Base-by-base conservation (phyloP, 768 basidiomycete genomes). In the Amanita thiersii region DNA sequence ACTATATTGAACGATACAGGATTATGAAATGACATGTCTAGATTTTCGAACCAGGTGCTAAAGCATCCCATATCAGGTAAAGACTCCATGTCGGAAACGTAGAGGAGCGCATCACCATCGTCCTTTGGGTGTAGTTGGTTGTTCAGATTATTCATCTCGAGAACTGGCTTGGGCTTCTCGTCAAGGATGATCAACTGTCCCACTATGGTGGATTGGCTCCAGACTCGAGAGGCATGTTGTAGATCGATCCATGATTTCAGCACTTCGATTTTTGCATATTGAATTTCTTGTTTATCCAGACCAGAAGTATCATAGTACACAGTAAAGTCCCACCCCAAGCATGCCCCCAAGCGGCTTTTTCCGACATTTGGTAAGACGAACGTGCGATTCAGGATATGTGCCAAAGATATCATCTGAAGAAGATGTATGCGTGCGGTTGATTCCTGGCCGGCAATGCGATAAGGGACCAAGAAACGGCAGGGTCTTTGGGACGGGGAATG, bases 281-380 rank as follows among this genome's bases (percentile, higher is more conserved):
- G 24, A 29, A 43, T 28, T 8, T 28, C 40, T 10, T 24, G 34
- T 15, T 43, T 14, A 17, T 23, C 33, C 18, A 58, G 37, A 7
- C 52, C 51, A 1, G 48, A 57, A 31, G 55, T 42, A 45, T 70
- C 65, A 47, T 79, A 81, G 57, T 79, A 81, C 5, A 59, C 59
- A 2, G 56, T 58, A 47, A 80, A 73, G 1, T 62, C 57, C 65
- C 65, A 69, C 37, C 60, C 56, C 47, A 63, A 68, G 58, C 78
- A 82, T 3, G 62, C 55, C 1, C 73, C 71, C 24, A 80, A 62
- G 26, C 73, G 66, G 35, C 72, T 72, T 44, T 72, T 70, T 5
- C 72, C 72, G 3, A 79, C 76, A 44, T 76, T 75, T 2, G 79
- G 79, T 3, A 82, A 63, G 19, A 81, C 75, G 25, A 81, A 62